Conservation (phyloP, 495 filamentous ascomycete species). For the Beverwykella pulmonaria region DNA sequence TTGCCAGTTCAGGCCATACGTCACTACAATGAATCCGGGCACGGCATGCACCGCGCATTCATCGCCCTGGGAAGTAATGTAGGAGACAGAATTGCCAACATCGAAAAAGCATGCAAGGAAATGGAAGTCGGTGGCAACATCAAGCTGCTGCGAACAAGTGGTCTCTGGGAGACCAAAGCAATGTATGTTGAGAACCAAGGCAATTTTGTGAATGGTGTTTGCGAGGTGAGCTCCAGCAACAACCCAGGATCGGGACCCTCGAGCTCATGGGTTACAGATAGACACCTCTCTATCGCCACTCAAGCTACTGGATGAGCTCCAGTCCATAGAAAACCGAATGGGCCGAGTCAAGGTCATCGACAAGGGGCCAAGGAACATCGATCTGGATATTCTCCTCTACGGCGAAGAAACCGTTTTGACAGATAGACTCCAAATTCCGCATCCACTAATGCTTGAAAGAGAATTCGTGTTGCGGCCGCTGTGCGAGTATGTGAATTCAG, state of each 20-base stretch:
- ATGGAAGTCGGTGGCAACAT: constrained; percentile 69
- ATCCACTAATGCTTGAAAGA: constrained; percentile 81
- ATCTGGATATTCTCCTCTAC: constrained; percentile 91
- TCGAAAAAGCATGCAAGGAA: constrained; percentile 77
- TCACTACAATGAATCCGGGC: not conserved
- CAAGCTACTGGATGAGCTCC: constrained; percentile 74
- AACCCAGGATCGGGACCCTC: not conserved
- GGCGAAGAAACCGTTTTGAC: constrained; percentile 66
- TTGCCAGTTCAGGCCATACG: not conserved
- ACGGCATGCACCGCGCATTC: constrained; percentile 57
- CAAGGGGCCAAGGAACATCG: constrained; percentile 91
- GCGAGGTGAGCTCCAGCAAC: constrained; percentile 68
- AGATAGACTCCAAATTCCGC: constrained; percentile 78
- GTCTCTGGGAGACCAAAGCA: constrained; percentile 88
- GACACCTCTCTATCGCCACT: constrained; percentile 77
- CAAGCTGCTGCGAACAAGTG: constrained; percentile 76
- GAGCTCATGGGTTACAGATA: constrained; percentile 56
- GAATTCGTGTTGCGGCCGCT: constrained; percentile 92
- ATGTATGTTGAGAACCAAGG: constrained; percentile 95
- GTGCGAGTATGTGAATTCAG: constrained; percentile 67
- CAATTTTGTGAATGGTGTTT: constrained; percentile 88
- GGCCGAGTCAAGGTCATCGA: constrained; percentile 83
- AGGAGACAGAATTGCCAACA: constrained; percentile 79
- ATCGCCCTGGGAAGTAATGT: constrained; percentile 93
- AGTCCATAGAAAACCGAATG: constrained; percentile 76